Evolutionary conservation across 306 rosid genomes (phyloP).

Genomic region (Sphenostylis stenocarpa): DNA sequence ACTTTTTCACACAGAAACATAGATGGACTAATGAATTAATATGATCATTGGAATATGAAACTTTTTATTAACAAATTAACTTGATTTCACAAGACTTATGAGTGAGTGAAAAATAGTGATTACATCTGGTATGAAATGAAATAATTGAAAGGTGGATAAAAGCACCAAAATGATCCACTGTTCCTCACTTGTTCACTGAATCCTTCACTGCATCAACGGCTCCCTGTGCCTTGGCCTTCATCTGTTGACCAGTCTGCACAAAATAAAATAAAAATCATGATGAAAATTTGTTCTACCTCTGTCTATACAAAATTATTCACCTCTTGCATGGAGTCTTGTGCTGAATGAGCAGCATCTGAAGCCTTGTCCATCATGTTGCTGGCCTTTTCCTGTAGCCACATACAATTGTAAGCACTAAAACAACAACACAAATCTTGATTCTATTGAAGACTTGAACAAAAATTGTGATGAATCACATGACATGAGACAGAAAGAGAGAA

Average conservation of each 20-base stretch:
- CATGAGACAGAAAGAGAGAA: neutral
- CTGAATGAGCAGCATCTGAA: conserved; percentile 40
- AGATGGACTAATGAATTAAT: too few relatives aligned
- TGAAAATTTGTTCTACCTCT: too few relatives aligned
- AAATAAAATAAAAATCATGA: neutral
- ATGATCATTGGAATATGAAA: too few relatives aligned
- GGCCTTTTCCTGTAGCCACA: conserved; percentile 48
- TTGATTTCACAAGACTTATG: too few relatives aligned
- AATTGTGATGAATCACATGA: too few relatives aligned
- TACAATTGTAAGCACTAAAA: neutral
- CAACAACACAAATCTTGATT: too few relatives aligned
- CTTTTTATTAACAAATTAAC: too few relatives aligned
- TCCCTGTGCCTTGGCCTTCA: conserved; percentile 51
- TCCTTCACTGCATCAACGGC: conserved; percentile 53
- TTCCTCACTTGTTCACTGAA: conserved; percentile 48
- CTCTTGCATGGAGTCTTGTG: conserved; percentile 50
- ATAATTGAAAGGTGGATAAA: neutral
- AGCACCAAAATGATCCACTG: conserved; percentile 2
- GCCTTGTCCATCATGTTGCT: conserved; percentile 51
- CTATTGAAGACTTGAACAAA: too few relatives aligned
- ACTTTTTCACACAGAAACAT: too few relatives aligned
- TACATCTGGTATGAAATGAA: conserved; percentile 5
- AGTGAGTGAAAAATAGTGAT: too few relatives aligned
- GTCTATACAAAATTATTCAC: too few relatives aligned
- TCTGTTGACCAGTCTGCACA: conserved; percentile 43